phyloP scores from a whole-genome alignment of 768 basidiomycete genomes.

The Chlorophyllum brunneum region DNA sequence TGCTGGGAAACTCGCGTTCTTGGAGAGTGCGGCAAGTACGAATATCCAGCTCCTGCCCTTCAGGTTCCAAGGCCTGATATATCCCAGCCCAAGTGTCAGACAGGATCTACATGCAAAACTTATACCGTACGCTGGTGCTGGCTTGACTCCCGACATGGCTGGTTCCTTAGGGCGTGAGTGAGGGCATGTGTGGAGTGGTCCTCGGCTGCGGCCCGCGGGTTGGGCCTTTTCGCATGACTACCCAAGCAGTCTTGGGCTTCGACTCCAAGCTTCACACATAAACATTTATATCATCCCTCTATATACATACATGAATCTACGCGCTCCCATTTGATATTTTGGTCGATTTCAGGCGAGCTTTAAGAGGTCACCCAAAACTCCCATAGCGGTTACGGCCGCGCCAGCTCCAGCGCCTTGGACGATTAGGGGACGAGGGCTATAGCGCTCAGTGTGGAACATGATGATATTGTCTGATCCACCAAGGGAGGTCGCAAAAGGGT shows the following conservation, averaged over 20 bases:
- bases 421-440: constrained; percentile 83
- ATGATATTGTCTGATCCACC: constrained; percentile 98
- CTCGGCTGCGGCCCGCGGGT: too few relatives aligned
- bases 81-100: not conserved
- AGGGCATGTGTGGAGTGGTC: too few relatives aligned
- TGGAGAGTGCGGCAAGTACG: constrained; percentile 17
- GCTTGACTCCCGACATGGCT: not conserved
- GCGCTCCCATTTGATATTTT: too few relatives aligned
- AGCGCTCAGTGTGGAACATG: constrained; percentile 94
- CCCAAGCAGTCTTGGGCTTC: too few relatives aligned
- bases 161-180: too few relatives aligned
- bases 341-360: too few relatives aligned
- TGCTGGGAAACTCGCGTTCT: constrained; percentile 24
- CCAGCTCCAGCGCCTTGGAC: constrained; percentile 97
- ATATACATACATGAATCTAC: not conserved
- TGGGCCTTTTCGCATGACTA: too few relatives aligned
- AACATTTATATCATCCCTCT: too few relatives aligned
- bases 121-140: not conserved
- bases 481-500: constrained; percentile 94
- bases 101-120: not conserved
- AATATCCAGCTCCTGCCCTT: constrained; percentile 27
- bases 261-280: too few relatives aligned
- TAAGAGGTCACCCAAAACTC: constrained; percentile 76
- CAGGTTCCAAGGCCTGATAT: constrained; percentile 27
- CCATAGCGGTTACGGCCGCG: constrained; percentile 98